These are phyloP conservation scores for Camillea tinctor DNA, from an alignment of 2,329 filamentous ascomycete species.

Conservation along the genomic window DNA sequence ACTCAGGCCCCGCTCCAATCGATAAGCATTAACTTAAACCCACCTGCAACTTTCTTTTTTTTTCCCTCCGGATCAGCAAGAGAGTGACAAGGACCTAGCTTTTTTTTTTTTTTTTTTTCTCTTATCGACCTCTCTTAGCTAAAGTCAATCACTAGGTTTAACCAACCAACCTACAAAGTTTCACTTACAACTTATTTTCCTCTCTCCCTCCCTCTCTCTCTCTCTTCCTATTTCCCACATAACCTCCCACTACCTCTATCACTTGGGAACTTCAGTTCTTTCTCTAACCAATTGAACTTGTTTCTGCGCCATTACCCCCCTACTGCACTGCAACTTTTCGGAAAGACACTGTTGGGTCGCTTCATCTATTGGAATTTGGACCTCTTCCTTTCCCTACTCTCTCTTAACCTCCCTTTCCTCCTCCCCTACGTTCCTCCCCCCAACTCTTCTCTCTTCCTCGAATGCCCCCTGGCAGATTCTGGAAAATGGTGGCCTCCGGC, in stretches of 20 bases:
- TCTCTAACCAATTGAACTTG: background rate
- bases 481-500: slow-evolving; percentile 53
- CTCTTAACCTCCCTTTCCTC: slow-evolving; percentile 2
- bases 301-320: background rate
- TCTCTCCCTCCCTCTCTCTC: too few relatives aligned
- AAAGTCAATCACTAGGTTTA: too few relatives aligned
- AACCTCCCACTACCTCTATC: background rate
- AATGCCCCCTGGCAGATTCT: slow-evolving; percentile 32
- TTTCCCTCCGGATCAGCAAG: background rate
- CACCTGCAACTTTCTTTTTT: background rate
- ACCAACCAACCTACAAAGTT: too few relatives aligned
- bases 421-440: too few relatives aligned
- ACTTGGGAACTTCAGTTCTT: background rate
- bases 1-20: background rate
- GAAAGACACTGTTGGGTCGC: background rate
- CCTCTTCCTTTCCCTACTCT: background rate
- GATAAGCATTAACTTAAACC: background rate
- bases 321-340: background rate
- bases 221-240: background rate
- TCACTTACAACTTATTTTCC: background rate
- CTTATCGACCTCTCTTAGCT: background rate
- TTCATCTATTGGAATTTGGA: background rate
- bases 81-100: background rate
- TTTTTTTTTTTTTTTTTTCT: background rate
- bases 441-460: too few relatives aligned